Evolutionary conservation across 805 yeast species (phyloP).

Genomic region (Candida multigemmis): DNA sequence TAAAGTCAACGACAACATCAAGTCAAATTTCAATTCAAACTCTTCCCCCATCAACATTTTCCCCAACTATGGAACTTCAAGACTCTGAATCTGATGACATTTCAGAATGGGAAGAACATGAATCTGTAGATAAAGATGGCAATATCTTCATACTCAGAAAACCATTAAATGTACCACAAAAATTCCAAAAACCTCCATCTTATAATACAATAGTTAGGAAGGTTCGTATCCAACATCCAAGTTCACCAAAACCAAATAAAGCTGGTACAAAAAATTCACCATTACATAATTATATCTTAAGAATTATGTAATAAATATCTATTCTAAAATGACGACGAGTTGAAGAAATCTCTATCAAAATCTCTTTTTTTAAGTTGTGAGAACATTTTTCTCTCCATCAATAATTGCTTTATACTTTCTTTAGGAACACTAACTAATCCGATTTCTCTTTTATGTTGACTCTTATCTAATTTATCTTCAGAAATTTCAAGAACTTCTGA

Average conservation of each 20-base stretch:
- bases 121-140: slow-evolving; percentile 10
- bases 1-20: slow-evolving; percentile 3
- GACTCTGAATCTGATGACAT: slow-evolving; percentile 5
- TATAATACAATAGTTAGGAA: slow-evolving; percentile 5
- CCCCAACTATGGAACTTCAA: slow-evolving; percentile 1
- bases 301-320: no score
- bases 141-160: slow-evolving; percentile 8
- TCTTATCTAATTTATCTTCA: slow-evolving; percentile 12
- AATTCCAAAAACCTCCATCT: slow-evolving; percentile 5
- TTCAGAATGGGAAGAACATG: slow-evolving; percentile 14
- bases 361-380: no score
- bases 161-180: slow-evolving; percentile 10
- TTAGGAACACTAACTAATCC: slow-evolving; percentile 50
- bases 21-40: slow-evolving; percentile 1
- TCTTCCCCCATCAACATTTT: slow-evolving; percentile 4
- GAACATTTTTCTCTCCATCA: slow-evolving; percentile 11
- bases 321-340: no score
- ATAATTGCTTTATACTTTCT: slow-evolving; percentile 21
- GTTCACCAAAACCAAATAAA: slow-evolving; percentile 1
- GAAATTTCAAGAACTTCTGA: slow-evolving; percentile 26
- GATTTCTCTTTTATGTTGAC: slow-evolving; percentile 25
- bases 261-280: background rate
- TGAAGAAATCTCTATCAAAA: no score
- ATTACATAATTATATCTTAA: no score
- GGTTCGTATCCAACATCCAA: slow-evolving; percentile 6